A percentile compares a stretch with the other conserved stretches of the same genome.
phyloP scores from a whole-genome alignment of 2,329 filamentous ascomycete species.

The Alternaria tenuissima region DNA sequence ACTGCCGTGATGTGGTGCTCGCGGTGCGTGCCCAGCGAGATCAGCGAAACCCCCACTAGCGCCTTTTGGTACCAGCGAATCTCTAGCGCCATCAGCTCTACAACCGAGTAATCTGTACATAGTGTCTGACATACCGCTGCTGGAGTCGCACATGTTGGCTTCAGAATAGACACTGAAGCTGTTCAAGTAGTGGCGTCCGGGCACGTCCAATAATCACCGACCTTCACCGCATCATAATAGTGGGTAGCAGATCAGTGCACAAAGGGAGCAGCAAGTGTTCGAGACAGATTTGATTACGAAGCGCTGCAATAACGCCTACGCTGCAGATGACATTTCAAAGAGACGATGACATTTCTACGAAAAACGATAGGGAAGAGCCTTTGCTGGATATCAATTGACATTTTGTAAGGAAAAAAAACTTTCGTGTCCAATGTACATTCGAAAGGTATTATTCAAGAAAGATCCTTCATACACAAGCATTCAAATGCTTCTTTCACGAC shows the following conservation, averaged over 20 bases:
- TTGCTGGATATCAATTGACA: conserved; percentile 17
- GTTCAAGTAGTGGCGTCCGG: background rate
- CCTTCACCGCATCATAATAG: background rate
- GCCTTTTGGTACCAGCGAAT: background rate
- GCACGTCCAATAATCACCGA: background rate
- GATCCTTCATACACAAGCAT: conserved; percentile 10
- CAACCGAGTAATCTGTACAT: background rate
- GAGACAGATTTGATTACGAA: background rate
- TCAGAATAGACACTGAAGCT: background rate
- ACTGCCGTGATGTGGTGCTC: conserved; percentile 32
- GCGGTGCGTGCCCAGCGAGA: conserved; percentile 14
- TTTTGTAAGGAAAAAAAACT: conserved; percentile 18
- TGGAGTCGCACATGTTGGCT: background rate
- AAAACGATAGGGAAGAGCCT: conserved; percentile 2
- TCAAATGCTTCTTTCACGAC: background rate
- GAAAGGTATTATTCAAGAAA: conserved; percentile 20
- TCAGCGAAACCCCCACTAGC: background rate
- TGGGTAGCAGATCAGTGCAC: background rate
- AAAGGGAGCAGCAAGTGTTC: background rate
- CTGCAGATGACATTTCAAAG: conserved; percentile 1
- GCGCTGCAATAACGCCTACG: background rate
- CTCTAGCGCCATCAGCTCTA: background rate
- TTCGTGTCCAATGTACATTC: conserved; percentile 13
- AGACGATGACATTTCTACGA: conserved; percentile 3
- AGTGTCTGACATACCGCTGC: background rate